phyloP scores from a whole-genome alignment of 1,284 basidiomycete species.

The Cryptococcus sp. region DNA sequence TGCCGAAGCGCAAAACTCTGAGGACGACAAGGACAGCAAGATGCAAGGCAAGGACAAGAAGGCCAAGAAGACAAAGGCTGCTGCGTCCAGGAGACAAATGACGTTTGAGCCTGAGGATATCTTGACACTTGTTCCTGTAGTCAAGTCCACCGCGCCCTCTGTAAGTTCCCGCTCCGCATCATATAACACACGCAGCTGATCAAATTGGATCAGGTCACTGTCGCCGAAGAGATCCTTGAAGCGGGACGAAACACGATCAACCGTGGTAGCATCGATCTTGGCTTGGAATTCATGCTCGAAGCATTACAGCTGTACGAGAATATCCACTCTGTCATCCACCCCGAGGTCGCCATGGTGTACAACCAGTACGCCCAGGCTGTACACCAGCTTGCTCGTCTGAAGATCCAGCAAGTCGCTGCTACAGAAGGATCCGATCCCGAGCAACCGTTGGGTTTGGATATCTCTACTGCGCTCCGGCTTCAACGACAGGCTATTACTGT shows the following conservation, averaged over 20 bases:
- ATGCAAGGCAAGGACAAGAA: constrained; percentile 37
- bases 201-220: constrained; percentile 42
- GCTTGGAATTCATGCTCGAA: constrained; percentile 59
- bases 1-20: constrained; percentile 25
- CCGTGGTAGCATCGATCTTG: constrained; percentile 56
- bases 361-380: constrained; percentile 57
- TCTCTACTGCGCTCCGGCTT: constrained; percentile 56
- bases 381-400: constrained; percentile 53
- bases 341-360: constrained; percentile 59
- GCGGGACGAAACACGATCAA: constrained; percentile 57
- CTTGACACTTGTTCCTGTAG: constrained; percentile 57
- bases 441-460: constrained; percentile 50
- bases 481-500: constrained; percentile 61
- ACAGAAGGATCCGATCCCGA: constrained; percentile 45
- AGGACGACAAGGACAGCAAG: constrained; percentile 36
- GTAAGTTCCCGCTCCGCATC: constrained; percentile 31
- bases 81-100: constrained; percentile 14
- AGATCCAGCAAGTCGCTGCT: constrained; percentile 47
- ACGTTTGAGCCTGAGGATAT: constrained; percentile 59
- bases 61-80: constrained; percentile 43
- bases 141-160: constrained; percentile 58
- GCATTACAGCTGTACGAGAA: constrained; percentile 60
- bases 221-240: constrained; percentile 60
- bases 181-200: not conserved
- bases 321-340: constrained; percentile 61